Evolutionary conservation across 2,329 filamentous ascomycete species (phyloP), one percentile per base, ranked within the genome.

Genomic region (Neofusicoccum ribis): DNA sequence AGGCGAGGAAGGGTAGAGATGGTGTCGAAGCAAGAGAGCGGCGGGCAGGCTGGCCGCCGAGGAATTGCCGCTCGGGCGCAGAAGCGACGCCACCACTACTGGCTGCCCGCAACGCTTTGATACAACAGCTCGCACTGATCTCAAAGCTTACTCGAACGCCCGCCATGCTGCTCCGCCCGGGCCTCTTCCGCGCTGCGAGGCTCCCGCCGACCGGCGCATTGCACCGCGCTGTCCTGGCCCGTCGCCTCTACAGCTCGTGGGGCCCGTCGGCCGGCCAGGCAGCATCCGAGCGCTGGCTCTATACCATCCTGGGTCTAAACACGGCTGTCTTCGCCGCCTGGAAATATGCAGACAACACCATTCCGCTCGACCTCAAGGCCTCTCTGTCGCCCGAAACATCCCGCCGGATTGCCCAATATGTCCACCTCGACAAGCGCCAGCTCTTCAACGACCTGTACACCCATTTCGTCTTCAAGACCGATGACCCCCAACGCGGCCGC

Each of bases 281-380:
- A 5, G 27, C 31, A 31, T 60, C 56, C 56, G 27, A 60, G 56
- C 43, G 43, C 56, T 60, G 41, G 41, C 61, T 64, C 9, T 78
- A 74, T 60, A 66, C 70, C 20, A 64, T 82, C 63, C 76, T 82
- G 47, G 76, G 74, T 46, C 43, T 79, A 68, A 83, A 83, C 66
- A 65, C 70, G 20, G 74, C 73, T 61, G 70, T 82, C 56, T 83
- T 76, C 64, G 69, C 67, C 41, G 76, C 77, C 64, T 77, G 72
- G 70, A 64, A 72, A 14, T 80, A 79, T 67, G 70, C 74, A 20
- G 27, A 47, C 15, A 70, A 34, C 66, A 70, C 52, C 63, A 54
- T 3, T 20, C 20, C 39, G 4, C 3, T 52, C 5, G 66, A 69
- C 17, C 65, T 67, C 15, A 39, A 54, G 12, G 44, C 36, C 8